These are phyloP conservation scores for Asterophora parasitica DNA, from an alignment of 768 basidiomycete genomes.

Conservation along the genomic window DNA sequence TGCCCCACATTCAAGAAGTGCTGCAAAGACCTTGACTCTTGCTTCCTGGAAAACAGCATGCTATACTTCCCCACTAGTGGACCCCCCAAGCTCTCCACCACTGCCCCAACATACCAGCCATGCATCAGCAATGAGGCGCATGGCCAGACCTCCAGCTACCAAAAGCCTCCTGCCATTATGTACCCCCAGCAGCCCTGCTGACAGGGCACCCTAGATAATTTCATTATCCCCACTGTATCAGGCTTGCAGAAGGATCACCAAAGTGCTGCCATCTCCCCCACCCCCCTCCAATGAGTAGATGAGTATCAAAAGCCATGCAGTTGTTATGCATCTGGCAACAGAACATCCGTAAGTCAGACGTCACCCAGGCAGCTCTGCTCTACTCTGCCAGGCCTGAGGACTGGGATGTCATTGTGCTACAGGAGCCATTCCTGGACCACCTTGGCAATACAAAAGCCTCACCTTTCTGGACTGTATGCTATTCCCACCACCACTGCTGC, in stretches of 20 bases:
- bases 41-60: conserved; percentile 7
- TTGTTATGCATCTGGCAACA: conserved; percentile 23
- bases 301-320: neutral
- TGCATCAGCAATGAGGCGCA: neutral
- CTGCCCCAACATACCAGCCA: neutral
- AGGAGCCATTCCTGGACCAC: conserved; percentile 26
- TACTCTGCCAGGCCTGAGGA: conserved; percentile 5
- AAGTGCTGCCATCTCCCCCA: neutral
- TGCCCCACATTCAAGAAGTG: neutral
- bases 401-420: conserved; percentile 24
- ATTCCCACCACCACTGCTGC: neutral
- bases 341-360: conserved; percentile 22
- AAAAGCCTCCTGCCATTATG: no score
- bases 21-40: neutral
- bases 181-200: neutral
- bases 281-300: neutral
- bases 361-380: conserved; percentile 14
- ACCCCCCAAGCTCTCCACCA: neutral
- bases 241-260: neutral
- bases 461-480: conserved; percentile 3
- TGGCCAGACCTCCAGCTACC: no score
- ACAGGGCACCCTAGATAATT: neutral
- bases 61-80: conserved; percentile 11
- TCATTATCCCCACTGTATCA: neutral
- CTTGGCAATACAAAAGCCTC: conserved; percentile 11